Percentiles rank a stretch among this genome's conserved stretches.
These are phyloP conservation scores for Bacidia gigantensis DNA, from an alignment of 495 filamentous ascomycete species.

Conservation along the genomic window DNA sequence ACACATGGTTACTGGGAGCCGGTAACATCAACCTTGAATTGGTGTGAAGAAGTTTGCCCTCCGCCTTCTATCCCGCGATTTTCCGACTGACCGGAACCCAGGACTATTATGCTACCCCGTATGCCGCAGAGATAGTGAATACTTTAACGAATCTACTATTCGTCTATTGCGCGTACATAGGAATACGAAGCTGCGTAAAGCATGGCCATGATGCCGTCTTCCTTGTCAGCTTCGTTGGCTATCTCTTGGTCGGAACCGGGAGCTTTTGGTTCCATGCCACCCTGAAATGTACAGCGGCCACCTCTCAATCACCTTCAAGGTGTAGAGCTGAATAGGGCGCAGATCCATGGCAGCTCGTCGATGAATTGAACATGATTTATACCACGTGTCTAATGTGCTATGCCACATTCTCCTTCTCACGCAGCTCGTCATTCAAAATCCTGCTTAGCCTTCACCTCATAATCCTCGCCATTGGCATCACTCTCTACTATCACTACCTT, in stretches of 20 bases:
- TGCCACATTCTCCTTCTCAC: slow-evolving; percentile 67
- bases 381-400: slow-evolving; percentile 89
- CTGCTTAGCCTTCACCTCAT: slow-evolving; percentile 47
- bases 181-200: slow-evolving; percentile 52
- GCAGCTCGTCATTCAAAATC: slow-evolving; percentile 37
- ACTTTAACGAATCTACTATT: slow-evolving; percentile 74
- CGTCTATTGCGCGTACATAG: slow-evolving; percentile 56
- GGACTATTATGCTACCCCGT: slow-evolving; percentile 49
- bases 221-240: slow-evolving; percentile 55
- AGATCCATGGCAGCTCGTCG: slow-evolving; percentile 97
- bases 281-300: slow-evolving; percentile 50
- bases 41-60: slow-evolving; percentile 69
- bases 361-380: slow-evolving; percentile 97
- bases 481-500: slow-evolving; percentile 84
- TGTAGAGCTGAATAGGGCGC: slow-evolving; percentile 37
- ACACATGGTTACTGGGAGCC: slow-evolving; percentile 66
- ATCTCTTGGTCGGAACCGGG: slow-evolving; percentile 65
- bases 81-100: slow-evolving; percentile 11
- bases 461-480: slow-evolving; percentile 63
- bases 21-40: slow-evolving; percentile 81
- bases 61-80: background rate
- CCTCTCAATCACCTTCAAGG: background rate
- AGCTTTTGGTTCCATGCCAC: slow-evolving; percentile 75
- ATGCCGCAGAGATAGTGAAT: slow-evolving; percentile 53
- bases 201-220: slow-evolving; percentile 65